These are phyloP conservation scores for Mycena pura DNA, from an alignment of 768 basidiomycete genomes.

Conservation along the genomic window DNA sequence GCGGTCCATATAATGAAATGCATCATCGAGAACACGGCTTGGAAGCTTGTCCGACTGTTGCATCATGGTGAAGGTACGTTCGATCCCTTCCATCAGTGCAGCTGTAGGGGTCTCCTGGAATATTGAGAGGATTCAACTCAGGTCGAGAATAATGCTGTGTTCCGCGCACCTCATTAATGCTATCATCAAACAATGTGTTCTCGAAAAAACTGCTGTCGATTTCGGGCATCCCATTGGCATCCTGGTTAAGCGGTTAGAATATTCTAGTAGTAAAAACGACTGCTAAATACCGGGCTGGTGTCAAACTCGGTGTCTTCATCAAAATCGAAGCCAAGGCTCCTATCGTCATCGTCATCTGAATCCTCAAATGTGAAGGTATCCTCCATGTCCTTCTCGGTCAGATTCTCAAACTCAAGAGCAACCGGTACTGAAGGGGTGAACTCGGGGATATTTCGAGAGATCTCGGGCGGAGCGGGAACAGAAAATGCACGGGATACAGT, in stretches of 20 bases:
- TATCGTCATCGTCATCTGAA: background rate
- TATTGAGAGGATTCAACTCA: background rate
- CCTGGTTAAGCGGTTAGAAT: background rate
- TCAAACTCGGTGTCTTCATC: too few species aligned
- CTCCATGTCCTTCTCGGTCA: background rate
- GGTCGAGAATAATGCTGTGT: too few species aligned
- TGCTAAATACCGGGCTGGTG: too few species aligned
- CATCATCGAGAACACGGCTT: slow-evolving; percentile 4
- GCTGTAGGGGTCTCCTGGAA: background rate
- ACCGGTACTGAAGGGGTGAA: too few species aligned
- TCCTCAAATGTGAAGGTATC: background rate
- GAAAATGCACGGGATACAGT: background rate
- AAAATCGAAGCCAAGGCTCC: background rate
- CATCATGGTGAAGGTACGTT: background rate
- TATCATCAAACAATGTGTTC: background rate
- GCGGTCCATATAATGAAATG: slow-evolving; percentile 14
- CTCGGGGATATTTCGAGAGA: background rate
- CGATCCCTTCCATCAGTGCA: background rate
- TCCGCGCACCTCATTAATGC: too few species aligned
- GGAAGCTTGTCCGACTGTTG: background rate
- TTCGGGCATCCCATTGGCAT: background rate
- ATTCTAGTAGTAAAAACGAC: too few species aligned
- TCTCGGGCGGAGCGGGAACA: background rate
- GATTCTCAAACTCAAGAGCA: background rate
- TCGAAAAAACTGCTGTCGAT: background rate